These are phyloP conservation scores for Tuctoria greenei DNA, from an alignment of 176 grass and related monocot species.

Conservation along the genomic window DNA sequence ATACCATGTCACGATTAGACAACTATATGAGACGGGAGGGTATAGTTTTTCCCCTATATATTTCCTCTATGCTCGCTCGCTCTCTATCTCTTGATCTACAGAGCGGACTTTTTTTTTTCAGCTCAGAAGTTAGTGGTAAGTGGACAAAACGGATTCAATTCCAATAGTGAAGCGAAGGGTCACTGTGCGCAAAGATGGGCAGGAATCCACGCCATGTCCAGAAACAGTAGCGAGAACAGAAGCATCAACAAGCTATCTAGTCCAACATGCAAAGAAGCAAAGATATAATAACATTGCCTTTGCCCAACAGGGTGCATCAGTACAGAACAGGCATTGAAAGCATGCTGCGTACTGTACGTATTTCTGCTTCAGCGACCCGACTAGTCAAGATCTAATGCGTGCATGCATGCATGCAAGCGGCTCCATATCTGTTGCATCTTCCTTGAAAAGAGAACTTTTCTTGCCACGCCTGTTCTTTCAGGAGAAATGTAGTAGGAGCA, in stretches of 20 bases:
- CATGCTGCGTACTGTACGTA: slow-evolving; percentile 18
- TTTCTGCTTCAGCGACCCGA: slow-evolving; percentile 48
- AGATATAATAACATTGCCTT: slow-evolving; percentile 22
- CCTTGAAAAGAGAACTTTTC: slow-evolving; percentile 35
- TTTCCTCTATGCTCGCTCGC: background rate
- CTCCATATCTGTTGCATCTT: slow-evolving; percentile 55
- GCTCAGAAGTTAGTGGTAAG: slow-evolving; percentile 48
- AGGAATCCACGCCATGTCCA: slow-evolving; percentile 51
- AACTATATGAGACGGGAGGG: slow-evolving; percentile 36
- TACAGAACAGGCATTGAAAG: slow-evolving; percentile 51
- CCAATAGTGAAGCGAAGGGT: slow-evolving; percentile 45
- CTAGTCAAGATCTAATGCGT: slow-evolving; percentile 50
- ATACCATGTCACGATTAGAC: slow-evolving; percentile 38
- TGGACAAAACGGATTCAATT: slow-evolving; percentile 59
- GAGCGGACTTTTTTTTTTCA: slow-evolving; percentile 18
- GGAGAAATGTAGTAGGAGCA: slow-evolving; percentile 25
- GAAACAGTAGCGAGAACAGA: slow-evolving; percentile 52
- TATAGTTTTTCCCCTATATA: slow-evolving; percentile 59
- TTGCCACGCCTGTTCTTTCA: slow-evolving; percentile 33
- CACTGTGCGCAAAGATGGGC: slow-evolving; percentile 41
- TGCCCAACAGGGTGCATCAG: slow-evolving; percentile 29
- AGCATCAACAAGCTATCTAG: background rate
- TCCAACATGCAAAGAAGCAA: background rate
- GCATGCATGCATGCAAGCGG: slow-evolving; percentile 35
- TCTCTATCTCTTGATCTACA: background rate